These are phyloP conservation scores for Ceratobasidium sp. DNA, from an alignment of 1,284 basidiomycete species.

Conservation along the genomic window DNA sequence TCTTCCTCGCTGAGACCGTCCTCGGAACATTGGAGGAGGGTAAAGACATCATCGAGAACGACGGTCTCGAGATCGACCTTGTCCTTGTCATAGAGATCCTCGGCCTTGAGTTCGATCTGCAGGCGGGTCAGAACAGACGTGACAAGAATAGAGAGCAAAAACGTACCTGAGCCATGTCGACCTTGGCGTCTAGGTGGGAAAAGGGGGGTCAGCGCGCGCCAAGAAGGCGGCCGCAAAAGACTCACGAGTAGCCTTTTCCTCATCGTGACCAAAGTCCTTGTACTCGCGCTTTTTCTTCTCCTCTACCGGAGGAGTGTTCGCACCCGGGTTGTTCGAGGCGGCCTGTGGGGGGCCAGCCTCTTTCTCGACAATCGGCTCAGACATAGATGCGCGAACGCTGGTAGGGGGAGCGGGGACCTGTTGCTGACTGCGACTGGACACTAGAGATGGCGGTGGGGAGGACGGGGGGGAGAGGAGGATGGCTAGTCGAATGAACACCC, in stretches of 20 bases:
- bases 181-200: conserved; percentile 72
- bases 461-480: conserved; percentile 45
- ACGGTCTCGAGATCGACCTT: conserved; percentile 99
- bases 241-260: conserved; percentile 75
- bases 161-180: conserved; percentile 83
- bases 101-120: conserved; percentile 70
- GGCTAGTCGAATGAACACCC: conserved; percentile 12
- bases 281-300: conserved; percentile 88
- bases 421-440: conserved; percentile 31
- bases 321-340: conserved; percentile 30
- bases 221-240: conserved; percentile 49
- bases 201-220: conserved; percentile 17
- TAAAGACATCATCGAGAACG: conserved; percentile 96
- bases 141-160: conserved; percentile 40
- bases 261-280: conserved; percentile 89
- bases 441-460: conserved; percentile 40
- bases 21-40: conserved; percentile 89
- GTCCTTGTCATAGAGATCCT: conserved; percentile 97
- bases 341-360: conserved; percentile 64
- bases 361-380: conserved; percentile 66
- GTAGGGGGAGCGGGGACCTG: conserved; percentile 31
- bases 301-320: conserved; percentile 44
- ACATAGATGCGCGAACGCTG: conserved; percentile 53
- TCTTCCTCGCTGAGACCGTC: conserved; percentile 82
- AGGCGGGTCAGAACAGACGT: conserved; percentile 5